Evolutionary conservation across 176 grass and related monocot genomes (phyloP).

Genomic region (Eragrostis curvula): DNA sequence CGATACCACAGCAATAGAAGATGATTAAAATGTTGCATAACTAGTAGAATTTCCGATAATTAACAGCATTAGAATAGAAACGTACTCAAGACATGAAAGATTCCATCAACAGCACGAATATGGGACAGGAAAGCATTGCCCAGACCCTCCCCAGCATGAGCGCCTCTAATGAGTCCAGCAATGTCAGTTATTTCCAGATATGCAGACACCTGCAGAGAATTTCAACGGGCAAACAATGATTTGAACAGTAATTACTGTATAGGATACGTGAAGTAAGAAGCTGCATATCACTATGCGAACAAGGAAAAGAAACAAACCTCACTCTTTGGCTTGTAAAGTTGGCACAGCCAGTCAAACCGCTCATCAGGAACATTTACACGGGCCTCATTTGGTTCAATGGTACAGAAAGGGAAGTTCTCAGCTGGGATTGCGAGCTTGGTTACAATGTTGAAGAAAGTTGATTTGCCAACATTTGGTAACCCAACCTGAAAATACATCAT

Average conservation of each 20-base stretch:
- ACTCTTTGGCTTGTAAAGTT: conserved; percentile 94
- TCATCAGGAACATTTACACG: conserved; percentile 89
- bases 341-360: conserved; percentile 96
- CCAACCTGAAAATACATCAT: conserved; percentile 74
- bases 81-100: conserved; percentile 98
- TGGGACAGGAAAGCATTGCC: conserved; percentile 95
- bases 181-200: conserved; percentile 97
- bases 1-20: neutral
- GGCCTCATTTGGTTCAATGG: conserved; percentile 96
- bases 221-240: conserved; percentile 12
- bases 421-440: conserved; percentile 95
- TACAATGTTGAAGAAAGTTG: conserved; percentile 95
- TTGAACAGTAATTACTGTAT: neutral
- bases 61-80: conserved; percentile 20
- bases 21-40: conserved; percentile 14
- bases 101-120: conserved; percentile 99
- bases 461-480: conserved; percentile 98
- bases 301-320: conserved; percentile 60
- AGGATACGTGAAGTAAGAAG: conserved; percentile 24
- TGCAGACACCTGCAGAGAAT: conserved; percentile 70
- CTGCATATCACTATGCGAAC: neutral
- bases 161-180: conserved; percentile 93
- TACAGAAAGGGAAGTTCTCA: conserved; percentile 99
- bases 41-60: neutral
- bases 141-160: conserved; percentile 87